Evolutionary conservation across 1,284 basidiomycete species (phyloP).

Genomic region (Ustilago curta): DNA sequence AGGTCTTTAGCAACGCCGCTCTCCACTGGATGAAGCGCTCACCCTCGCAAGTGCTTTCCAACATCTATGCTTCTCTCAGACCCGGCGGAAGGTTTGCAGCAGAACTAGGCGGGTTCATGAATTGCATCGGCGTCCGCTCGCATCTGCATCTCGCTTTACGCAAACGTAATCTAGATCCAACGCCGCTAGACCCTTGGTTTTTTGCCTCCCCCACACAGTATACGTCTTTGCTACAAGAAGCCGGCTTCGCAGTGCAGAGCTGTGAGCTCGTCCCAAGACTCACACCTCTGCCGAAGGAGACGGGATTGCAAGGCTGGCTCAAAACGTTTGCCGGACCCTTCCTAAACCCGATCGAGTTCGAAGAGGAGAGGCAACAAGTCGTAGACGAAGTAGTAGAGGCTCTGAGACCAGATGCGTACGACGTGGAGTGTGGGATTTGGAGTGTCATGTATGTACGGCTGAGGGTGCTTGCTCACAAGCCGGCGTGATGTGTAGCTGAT

Average conservation of each 20-base stretch:
- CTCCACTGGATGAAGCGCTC: conserved; percentile 49
- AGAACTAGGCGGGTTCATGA: conserved; percentile 42
- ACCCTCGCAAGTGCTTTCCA: conserved; percentile 9
- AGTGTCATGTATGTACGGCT: conserved; percentile 46
- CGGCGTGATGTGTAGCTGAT: background rate
- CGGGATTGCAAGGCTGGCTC: conserved; percentile 36
- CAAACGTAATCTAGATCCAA: conserved; percentile 16
- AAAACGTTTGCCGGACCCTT: conserved; percentile 42
- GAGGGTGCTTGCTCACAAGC: conserved; percentile 30
- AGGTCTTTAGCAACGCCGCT: conserved; percentile 52
- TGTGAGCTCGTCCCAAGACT: conserved; percentile 38
- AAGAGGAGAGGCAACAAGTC: conserved; percentile 18
- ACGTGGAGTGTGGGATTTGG: conserved; percentile 20
- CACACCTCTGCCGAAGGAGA: conserved; percentile 24
- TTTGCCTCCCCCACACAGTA: conserved; percentile 34
- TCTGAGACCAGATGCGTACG: conserved; percentile 28
- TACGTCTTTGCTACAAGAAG: conserved; percentile 8
- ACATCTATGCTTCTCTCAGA: conserved; percentile 1
- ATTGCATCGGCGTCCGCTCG: conserved; percentile 33
- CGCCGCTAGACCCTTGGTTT: conserved; percentile 37
- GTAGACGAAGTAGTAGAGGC: conserved; percentile 27
- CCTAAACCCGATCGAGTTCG: conserved; percentile 21
- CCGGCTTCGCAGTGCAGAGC: conserved; percentile 26
- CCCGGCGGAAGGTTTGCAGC: conserved; percentile 34
- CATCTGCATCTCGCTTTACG: conserved; percentile 21